Conservation (phyloP, 805 yeast genomes). For the Debaryomyces maramus region DNA sequence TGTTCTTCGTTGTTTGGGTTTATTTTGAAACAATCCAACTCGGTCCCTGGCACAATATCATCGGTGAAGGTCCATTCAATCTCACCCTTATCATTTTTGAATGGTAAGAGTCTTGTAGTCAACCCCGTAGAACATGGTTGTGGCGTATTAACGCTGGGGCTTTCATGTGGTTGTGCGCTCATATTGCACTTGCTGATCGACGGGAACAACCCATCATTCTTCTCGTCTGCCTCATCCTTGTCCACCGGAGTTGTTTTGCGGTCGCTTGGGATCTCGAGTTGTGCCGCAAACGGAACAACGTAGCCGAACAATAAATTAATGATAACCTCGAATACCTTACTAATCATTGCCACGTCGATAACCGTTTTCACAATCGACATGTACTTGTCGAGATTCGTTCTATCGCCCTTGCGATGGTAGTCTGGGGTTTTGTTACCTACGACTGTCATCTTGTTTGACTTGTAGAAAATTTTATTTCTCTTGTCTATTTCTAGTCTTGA, state of each 20-base stretch:
- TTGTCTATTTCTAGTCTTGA: no score
- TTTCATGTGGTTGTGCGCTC: constrained; percentile 1
- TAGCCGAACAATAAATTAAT: neutral
- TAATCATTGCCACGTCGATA: constrained; percentile 3
- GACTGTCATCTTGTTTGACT: no score
- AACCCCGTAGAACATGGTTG: constrained; percentile 51
- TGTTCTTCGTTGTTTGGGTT: neutral
- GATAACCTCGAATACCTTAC: constrained; percentile 1
- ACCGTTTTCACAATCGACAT: no score
- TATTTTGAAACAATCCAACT: constrained; percentile 29
- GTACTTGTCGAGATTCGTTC: no score
- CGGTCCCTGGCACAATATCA: constrained; percentile 27
- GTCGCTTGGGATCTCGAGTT: neutral
- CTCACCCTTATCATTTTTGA: constrained; percentile 53
- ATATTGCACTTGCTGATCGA: constrained; percentile 7
- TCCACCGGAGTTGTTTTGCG: neutral
- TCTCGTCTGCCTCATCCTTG: neutral
- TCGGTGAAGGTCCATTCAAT: constrained; percentile 59
- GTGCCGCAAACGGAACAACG: neutral
- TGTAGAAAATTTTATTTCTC: no score
- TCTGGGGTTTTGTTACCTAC: no score
- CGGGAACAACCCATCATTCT: constrained; percentile 10
- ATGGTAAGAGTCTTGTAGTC: constrained; percentile 51
- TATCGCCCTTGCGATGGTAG: no score
- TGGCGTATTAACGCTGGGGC: constrained; percentile 8